Evolutionary conservation across 2,329 filamentous ascomycete species (phyloP).

Genomic region (Phyllosticta paracitricarpa): DNA sequence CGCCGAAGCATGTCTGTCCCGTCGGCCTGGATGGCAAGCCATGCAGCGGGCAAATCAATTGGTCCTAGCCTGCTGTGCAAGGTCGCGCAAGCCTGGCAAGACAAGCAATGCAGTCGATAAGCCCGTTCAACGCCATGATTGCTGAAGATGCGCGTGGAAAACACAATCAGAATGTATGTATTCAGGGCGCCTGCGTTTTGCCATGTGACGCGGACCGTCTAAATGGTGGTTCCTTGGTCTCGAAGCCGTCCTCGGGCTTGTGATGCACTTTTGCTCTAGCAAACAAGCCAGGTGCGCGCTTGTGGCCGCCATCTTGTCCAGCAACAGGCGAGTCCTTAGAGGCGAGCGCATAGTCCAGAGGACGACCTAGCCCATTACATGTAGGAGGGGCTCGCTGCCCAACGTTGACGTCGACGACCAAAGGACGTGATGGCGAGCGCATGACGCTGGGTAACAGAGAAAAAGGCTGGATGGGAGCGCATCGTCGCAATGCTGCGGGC

Average conservation of each 20-base stretch:
- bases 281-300: background rate
- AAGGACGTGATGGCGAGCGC: background rate
- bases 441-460: background rate
- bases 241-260: background rate
- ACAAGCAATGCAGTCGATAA: background rate
- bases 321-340: background rate
- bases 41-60: background rate
- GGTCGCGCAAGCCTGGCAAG: background rate
- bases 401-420: background rate
- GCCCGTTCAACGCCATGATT: background rate
- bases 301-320: background rate
- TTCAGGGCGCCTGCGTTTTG: background rate
- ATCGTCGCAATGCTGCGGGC: background rate
- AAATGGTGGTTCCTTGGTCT: background rate
- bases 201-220: background rate
- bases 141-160: background rate
- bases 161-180: background rate
- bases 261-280: background rate
- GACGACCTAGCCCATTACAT: background rate
- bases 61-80: background rate
- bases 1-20: background rate
- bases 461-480: background rate
- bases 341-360: background rate
- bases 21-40: background rate
- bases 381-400: background rate